phyloP scores from a whole-genome alignment of 495 filamentous ascomycete species.

The Daldinia grandis region DNA sequence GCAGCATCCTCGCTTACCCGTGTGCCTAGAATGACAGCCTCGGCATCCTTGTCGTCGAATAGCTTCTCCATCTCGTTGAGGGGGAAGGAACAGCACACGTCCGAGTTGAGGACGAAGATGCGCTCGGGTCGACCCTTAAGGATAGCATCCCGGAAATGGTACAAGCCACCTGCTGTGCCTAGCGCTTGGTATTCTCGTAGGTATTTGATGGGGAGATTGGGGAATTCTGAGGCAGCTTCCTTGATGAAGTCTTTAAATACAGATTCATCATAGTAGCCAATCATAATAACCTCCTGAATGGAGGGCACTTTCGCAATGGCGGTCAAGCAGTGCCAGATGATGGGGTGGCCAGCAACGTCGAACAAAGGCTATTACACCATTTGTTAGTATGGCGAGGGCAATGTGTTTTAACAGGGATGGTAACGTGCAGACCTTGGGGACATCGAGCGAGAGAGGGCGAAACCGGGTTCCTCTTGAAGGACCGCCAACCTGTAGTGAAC shows the following conservation, averaged over 20 bases:
- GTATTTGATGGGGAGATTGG: conserved; percentile 91
- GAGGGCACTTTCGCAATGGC: conserved; percentile 90
- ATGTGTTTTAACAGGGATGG: not conserved
- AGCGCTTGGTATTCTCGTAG: conserved; percentile 97
- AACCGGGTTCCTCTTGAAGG: conserved; percentile 96
- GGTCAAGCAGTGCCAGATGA: conserved; percentile 96
- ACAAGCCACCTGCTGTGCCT: conserved; percentile 94
- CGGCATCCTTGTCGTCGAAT: conserved; percentile 94
- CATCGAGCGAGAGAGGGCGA: conserved; percentile 92
- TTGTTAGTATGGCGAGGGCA: conserved; percentile 27
- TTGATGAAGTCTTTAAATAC: conserved; percentile 99
- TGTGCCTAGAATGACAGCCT: conserved; percentile 96
- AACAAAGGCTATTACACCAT: conserved; percentile 80
- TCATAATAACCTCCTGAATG: conserved; percentile 95
- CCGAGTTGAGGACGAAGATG: conserved; percentile 96
- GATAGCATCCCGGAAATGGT: conserved; percentile 99
- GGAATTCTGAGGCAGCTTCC: conserved; percentile 82
- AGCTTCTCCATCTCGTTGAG: conserved; percentile 92
- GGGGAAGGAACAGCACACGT: conserved; percentile 99
- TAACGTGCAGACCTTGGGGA: conserved; percentile 79
- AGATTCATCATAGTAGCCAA: conserved; percentile 98
- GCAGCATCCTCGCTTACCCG: conserved; percentile 91
- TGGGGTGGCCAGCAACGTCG: conserved; percentile 96
- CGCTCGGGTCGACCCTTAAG: conserved; percentile 94
- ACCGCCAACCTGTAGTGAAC: conserved; percentile 78